phyloP scores from a whole-genome alignment of 306 rosid species.

The Ormosia emarginata region DNA sequence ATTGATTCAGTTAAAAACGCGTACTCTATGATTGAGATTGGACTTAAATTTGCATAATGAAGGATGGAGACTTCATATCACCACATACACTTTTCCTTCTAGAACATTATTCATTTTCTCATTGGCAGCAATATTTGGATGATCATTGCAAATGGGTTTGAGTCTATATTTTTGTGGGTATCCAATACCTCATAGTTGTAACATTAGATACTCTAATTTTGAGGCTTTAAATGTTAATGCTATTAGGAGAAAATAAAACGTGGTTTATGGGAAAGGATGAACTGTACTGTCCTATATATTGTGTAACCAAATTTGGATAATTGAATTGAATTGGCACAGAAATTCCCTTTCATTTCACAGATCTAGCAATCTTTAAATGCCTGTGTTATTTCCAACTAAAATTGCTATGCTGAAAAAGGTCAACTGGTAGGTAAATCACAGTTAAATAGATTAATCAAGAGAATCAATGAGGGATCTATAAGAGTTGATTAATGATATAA shows the following conservation, averaged over 20 bases:
- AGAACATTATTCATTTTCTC: background rate
- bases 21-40: conserved; percentile 16
- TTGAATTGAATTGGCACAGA: background rate
- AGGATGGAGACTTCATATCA: background rate
- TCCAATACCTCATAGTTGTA: background rate
- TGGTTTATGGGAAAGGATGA: background rate
- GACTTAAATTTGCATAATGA: conserved; percentile 2
- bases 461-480: conserved; percentile 26
- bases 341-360: background rate
- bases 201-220: background rate
- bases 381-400: conserved; percentile 18
- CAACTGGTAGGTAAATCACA: conserved; percentile 14
- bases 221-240: background rate
- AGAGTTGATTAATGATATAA: background rate
- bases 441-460: conserved; percentile 16
- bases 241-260: background rate
- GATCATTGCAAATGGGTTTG: background rate
- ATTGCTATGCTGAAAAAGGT: conserved; percentile 12
- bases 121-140: background rate
- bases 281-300: background rate
- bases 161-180: background rate
- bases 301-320: background rate
- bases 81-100: background rate
- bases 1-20: conserved; percentile 12
- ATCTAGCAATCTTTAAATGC: conserved; percentile 12